Conservation (phyloP, 495 filamentous ascomycete genomes). For the Cudoniella acicularis region DNA sequence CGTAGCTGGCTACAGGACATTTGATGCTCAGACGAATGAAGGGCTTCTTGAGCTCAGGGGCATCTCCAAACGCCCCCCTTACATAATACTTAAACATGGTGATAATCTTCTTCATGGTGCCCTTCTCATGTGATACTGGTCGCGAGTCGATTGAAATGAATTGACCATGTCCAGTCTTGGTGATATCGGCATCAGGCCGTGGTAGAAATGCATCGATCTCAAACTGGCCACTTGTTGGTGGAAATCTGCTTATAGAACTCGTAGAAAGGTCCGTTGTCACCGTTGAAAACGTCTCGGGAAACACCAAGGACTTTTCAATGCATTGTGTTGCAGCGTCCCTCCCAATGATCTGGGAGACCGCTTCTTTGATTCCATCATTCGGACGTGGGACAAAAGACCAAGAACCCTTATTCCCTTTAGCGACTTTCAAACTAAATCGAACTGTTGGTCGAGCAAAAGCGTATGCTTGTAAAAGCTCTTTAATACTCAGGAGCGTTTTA, state of each 20-base stretch:
- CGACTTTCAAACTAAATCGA: conserved; percentile 63
- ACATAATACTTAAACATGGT: conserved; percentile 57
- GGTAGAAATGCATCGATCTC: conserved; percentile 59
- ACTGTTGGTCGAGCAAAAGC: conserved; percentile 65
- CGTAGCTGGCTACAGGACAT: conserved; percentile 71
- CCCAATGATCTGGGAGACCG: conserved; percentile 68
- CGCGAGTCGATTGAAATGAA: conserved; percentile 77
- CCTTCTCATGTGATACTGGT: conserved; percentile 61
- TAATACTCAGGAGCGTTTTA: conserved; percentile 62
- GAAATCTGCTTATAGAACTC: too few species aligned
- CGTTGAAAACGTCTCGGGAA: conserved; percentile 5
- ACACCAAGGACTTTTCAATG: conserved; percentile 22
- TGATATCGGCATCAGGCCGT: conserved; percentile 43
- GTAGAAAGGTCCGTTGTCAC: too few species aligned
- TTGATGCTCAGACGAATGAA: conserved; percentile 72
- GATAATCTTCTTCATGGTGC: conserved; percentile 63
- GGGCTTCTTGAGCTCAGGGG: conserved; percentile 47
- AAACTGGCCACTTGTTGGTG: too few species aligned
- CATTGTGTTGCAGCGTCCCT: conserved; percentile 55
- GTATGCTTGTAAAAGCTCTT: conserved; percentile 68
- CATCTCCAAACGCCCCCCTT: conserved; percentile 12
- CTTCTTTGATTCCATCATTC: conserved; percentile 55
- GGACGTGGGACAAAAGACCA: conserved; percentile 69
- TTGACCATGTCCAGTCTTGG: conserved; percentile 55
- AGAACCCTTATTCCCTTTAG: conserved; percentile 58